Evolutionary conservation across 169 alveolate species (phyloP), one percentile per base, ranked within the genome.

Genomic region (Toxoplasma gondii): DNA sequence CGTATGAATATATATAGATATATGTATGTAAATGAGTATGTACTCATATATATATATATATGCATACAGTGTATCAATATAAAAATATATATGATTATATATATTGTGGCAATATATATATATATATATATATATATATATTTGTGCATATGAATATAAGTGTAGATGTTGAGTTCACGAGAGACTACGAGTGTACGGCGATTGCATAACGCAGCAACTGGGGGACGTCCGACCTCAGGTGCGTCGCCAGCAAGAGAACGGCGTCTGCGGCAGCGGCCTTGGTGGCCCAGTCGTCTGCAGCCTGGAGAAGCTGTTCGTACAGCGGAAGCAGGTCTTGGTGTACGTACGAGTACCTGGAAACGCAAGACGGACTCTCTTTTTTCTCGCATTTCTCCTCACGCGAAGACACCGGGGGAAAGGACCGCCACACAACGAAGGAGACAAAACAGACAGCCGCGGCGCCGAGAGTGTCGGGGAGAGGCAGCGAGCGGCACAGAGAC

Each of bases 251-350:
- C n/a, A 90, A 70, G 17, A 90, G 88, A 69, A 90, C 43, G 31
- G 93, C 93, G 34, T 90, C 93, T 5, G 93, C 93, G 1, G 93
- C 93, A 24, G 93, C 93, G 31, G 19, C 12, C 88, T 90, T 90
- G 41, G 64, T 69, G 1, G 93, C 22, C 74, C 45, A 44, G 41
- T 38, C 54, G 38, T 31, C 88, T 22, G 93, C 86, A 22, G 93
- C 44, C 4, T 90, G 93, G 78, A 90, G 78, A 45, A 90, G 88
- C 70, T 45, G 86, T 45, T 90, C 93, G 49, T 64, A 90, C 38
- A 90, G 67, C 16, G 93, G 93, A 4, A 90, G 93, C 93, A 90
- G 36, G 36, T 69, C 93, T 41, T 69, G 58, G 45, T 74, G 69
- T 49, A 90, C 93, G 39, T 41, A 44, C n/a, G 45, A 2, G 45